These are phyloP conservation scores for Rhodotorula sp. DNA, from an alignment of 1,284 basidiomycete genomes.

Conservation along the genomic window DNA sequence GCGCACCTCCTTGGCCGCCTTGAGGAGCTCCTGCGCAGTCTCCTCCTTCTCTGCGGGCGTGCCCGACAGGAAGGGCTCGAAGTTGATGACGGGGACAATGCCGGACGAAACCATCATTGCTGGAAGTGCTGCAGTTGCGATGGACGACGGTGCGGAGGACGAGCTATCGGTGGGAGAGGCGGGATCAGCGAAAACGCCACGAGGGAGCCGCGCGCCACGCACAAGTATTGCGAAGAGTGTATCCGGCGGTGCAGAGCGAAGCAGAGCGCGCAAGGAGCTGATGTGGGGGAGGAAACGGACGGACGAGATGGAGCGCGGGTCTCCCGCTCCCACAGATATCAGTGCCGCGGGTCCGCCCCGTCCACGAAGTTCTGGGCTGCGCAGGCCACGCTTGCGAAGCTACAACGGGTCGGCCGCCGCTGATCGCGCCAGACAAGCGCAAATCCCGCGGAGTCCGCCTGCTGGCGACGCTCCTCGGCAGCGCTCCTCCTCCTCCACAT, in stretches of 20 bases:
- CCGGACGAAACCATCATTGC: constrained; percentile 11
- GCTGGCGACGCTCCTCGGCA: not conserved
- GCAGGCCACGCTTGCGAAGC: too few relatives aligned
- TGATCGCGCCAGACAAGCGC: too few relatives aligned
- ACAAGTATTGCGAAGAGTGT: not conserved
- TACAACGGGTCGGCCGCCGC: too few relatives aligned
- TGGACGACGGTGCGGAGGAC: not conserved
- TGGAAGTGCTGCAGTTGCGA: too few relatives aligned
- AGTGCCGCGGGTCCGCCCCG: not conserved
- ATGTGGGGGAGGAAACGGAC: not conserved
- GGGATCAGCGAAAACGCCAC: too few relatives aligned
- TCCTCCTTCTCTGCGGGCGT: constrained; percentile 62
- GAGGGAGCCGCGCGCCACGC: not conserved
- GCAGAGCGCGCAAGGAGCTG: not conserved
- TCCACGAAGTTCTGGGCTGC: too few relatives aligned
- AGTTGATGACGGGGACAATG: constrained; percentile 70
- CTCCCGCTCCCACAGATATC: not conserved
- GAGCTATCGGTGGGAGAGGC: not conserved
- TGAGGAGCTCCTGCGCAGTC: constrained; percentile 69
- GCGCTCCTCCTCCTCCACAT: too few relatives aligned
- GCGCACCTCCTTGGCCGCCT: constrained; percentile 65
- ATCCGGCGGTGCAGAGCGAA: not conserved
- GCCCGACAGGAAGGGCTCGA: constrained; percentile 64
- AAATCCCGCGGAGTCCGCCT: too few relatives aligned
- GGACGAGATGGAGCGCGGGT: not conserved